Base-by-base conservation (phyloP, 129 eudicot species). In the Flaveria brownii region DNA sequence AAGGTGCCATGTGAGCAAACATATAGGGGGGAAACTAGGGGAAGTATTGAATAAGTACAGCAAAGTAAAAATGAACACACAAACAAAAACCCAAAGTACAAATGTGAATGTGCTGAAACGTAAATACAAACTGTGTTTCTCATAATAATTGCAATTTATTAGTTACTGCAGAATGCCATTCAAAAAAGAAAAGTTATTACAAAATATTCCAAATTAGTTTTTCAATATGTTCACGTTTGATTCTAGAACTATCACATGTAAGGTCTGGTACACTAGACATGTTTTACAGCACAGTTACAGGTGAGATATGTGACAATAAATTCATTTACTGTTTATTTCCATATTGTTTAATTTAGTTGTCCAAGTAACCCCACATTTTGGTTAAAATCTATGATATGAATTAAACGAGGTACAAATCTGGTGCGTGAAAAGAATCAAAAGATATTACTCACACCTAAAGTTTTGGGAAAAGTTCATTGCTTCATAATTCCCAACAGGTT, bases 81-180 rank as follows among this genome's bases (percentile, higher is more conserved):
- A 36, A 62, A 74, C 70, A 26, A 74, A 74, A 55, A 61, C 10
- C 59, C 45, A 23, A 26, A 62, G 67, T 45, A 23, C 69, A 74
- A 23, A 46, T 47, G 61, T 50, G 60, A 70, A 16, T 50, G 49
- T 45, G 41, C 5, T 36, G 41, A 36, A 36, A 36, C 41, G 1
- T 36, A 5, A 36, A 36, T 36, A 36, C 41, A 36, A 36, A 36
- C 41, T 5, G 41, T 36, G 7, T 36, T 36, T 36, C 1, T 36
- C 41, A 36, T 36, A 36, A 36, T 4, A 36, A 36, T 36, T 36
- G 41, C 41, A 36, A 36, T 7, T 36, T 36, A 36, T 36, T 36
- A 36, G 41, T 4, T 5, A 36, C 41, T 36, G 7, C 7, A 36
- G 41, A 36, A 36, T 36, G 41, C 41, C 41, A 36, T 36, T 36